phyloP scores from a whole-genome alignment of 2,329 filamentous ascomycete species.

The Onygena corvina region DNA sequence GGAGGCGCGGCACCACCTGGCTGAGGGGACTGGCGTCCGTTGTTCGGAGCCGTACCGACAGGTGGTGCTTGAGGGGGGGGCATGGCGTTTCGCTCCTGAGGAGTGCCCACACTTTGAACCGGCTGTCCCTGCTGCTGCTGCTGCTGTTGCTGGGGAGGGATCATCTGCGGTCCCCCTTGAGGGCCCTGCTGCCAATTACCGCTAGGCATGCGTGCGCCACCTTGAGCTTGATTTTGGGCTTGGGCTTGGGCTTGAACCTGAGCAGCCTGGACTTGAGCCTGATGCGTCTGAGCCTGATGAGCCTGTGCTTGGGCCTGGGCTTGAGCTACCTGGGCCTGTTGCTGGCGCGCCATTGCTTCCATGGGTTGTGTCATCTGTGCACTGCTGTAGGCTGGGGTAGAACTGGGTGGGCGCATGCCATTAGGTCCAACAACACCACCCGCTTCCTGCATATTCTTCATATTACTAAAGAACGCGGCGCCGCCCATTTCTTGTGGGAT shows the following conservation, averaged over 20 bases:
- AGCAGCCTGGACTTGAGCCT: not conserved
- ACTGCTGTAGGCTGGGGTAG: slow-evolving; percentile 38
- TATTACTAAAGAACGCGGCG: slow-evolving; percentile 29
- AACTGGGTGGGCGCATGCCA: slow-evolving; percentile 49
- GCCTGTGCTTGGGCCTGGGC: not conserved
- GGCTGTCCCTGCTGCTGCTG: slow-evolving; percentile 29
- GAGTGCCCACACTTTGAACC: slow-evolving; percentile 42
- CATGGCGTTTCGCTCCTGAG: slow-evolving; percentile 45
- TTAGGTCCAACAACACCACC: slow-evolving; percentile 29
- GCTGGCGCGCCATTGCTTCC: slow-evolving; percentile 23
- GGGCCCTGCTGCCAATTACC: slow-evolving; percentile 30
- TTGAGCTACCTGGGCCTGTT: slow-evolving; percentile 18
- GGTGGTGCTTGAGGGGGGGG: slow-evolving; percentile 39
- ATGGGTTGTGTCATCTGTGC: slow-evolving; percentile 36
- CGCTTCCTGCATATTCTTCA: slow-evolving; percentile 32
- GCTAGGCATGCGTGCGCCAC: slow-evolving; percentile 27
- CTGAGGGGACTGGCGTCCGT: slow-evolving; percentile 35
- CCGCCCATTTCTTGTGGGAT: slow-evolving; percentile 39
- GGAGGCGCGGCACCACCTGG: slow-evolving; percentile 42
- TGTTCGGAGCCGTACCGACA: slow-evolving; percentile 25
- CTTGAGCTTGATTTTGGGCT: slow-evolving; percentile 10
- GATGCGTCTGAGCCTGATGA: no score
- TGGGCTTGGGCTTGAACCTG: not conserved
- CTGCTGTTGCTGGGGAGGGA: slow-evolving; percentile 20
- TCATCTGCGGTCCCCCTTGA: slow-evolving; percentile 35